Conservation (phyloP, 495 filamentous ascomycete species). For the Halenospora varia region DNA sequence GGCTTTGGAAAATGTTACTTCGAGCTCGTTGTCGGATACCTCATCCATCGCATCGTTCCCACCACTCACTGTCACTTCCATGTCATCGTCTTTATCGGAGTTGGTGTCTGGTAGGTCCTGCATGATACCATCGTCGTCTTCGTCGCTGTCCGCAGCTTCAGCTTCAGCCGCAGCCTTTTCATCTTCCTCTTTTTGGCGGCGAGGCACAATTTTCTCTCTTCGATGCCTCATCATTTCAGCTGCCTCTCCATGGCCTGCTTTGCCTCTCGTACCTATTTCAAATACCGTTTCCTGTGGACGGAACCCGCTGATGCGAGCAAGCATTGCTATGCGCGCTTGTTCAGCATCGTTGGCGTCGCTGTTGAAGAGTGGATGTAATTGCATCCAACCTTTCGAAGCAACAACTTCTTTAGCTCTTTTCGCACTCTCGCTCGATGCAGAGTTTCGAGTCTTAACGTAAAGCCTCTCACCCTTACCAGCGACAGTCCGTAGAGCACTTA, state of each 20-base stretch:
- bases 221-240: slow-evolving; percentile 74
- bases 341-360: slow-evolving; percentile 58
- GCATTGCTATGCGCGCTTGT: slow-evolving; percentile 73
- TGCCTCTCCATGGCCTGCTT: slow-evolving; percentile 57
- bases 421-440: slow-evolving; percentile 81
- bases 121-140: slow-evolving; percentile 27
- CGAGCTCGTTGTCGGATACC: slow-evolving; percentile 71
- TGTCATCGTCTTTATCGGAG: slow-evolving; percentile 42
- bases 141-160: slow-evolving; percentile 24
- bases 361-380: slow-evolving; percentile 73
- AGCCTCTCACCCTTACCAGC: slow-evolving; percentile 87
- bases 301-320: slow-evolving; percentile 80
- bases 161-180: slow-evolving; percentile 31
- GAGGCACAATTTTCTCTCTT: slow-evolving; percentile 55
- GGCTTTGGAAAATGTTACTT: slow-evolving; percentile 72
- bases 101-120: slow-evolving; percentile 32
- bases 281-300: slow-evolving; percentile 91
- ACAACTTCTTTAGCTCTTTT: slow-evolving; percentile 77
- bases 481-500: slow-evolving; percentile 63
- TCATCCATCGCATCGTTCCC: slow-evolving; percentile 55
- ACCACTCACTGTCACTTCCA: slow-evolving; percentile 30
- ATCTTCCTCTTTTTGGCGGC: slow-evolving; percentile 29
- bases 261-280: slow-evolving; percentile 74
- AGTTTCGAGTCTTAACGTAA: slow-evolving; percentile 83
- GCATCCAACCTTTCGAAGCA: slow-evolving; percentile 59